Evolutionary conservation across 306 rosid genomes (phyloP), one percentile per base, ranked within the genome.

Genomic region (Gastrolobium villosum): DNA sequence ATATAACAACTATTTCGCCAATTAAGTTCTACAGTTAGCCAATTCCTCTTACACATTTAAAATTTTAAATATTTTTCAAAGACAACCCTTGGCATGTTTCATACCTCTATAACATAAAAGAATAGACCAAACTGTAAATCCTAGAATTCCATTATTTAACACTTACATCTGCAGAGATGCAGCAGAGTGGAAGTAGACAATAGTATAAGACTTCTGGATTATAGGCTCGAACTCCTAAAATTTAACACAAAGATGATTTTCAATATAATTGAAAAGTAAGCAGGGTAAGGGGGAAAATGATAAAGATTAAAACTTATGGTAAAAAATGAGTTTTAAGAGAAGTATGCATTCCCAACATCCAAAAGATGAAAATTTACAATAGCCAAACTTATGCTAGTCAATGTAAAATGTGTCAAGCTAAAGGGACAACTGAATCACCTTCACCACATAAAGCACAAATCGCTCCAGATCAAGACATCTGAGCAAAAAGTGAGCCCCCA

Each of bases 381-480:
- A 6, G 80, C 56, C 53, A 66, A 34, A 41, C 77, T 54, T 20
- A 63, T 77, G 32, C 30, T 53, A 6, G 73, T 6, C 65, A 49
- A 37, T 32, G 34, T 14, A 68, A 79, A 65, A 72, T 44, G 81
- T 44, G 57, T 7, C 39, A 72, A 82, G 70, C 44, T 67, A 30
- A 78, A 85, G 65, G 44, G 60, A 61, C 62, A 80, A 65, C 79
- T 70, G 45, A 72, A 74, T 69, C 83, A 95, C 99, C 99, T 96
- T 96, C 62, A 96, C 81, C 36, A 91, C 94, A 53, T 91, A 76
- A 14, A 87, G 94, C 45, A 96, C 89, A 91, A 93, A 96, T 11
- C 96, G 94, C 76, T 96, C 99, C 78, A 96, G 84, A 86, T 95
- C 98, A 78, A 93, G 99, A 81, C 99, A 96, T 44, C 97, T 89